These are phyloP conservation scores for Rhizophagus sp. DNA, from an alignment of 192 early-diverging fungal species.

Conservation along the genomic window DNA sequence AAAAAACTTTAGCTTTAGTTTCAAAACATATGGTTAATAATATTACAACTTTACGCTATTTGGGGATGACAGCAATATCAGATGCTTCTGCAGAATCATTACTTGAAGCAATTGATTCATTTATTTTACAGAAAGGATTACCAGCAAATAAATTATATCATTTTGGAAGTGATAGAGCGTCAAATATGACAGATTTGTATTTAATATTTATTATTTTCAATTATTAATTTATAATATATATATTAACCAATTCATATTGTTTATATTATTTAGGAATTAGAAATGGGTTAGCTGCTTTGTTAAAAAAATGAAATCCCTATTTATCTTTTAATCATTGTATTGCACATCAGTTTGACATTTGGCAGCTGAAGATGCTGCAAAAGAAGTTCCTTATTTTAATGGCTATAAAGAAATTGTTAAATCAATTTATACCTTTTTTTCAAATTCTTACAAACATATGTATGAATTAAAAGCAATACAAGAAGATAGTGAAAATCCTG, in stretches of 20 bases:
- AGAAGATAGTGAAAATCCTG: too few species aligned
- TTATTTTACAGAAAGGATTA: neutral
- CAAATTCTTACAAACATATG: too few species aligned
- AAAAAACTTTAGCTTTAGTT: neutral
- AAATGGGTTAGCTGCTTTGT: neutral
- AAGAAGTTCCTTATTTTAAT: neutral
- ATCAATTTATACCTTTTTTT: neutral
- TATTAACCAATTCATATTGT: too few species aligned
- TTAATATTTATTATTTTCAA: too few species aligned
- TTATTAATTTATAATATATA: too few species aligned
- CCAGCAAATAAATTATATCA: neutral
- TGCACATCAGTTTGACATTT: neutral
- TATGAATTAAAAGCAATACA: too few species aligned
- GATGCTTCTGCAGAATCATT: neutral
- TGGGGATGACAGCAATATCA: neutral
- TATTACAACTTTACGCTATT: neutral
- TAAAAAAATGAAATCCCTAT: constrained; percentile 2
- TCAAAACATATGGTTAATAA: constrained; percentile 7
- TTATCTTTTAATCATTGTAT: neutral
- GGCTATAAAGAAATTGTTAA: neutral
- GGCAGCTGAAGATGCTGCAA: neutral
- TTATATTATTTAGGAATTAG: too few species aligned
- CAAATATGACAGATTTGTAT: neutral
- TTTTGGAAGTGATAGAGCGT: neutral
- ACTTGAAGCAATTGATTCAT: neutral